phyloP scores from a whole-genome alignment of 2,329 filamentous ascomycete genomes.

The Fusarium sp. region DNA sequence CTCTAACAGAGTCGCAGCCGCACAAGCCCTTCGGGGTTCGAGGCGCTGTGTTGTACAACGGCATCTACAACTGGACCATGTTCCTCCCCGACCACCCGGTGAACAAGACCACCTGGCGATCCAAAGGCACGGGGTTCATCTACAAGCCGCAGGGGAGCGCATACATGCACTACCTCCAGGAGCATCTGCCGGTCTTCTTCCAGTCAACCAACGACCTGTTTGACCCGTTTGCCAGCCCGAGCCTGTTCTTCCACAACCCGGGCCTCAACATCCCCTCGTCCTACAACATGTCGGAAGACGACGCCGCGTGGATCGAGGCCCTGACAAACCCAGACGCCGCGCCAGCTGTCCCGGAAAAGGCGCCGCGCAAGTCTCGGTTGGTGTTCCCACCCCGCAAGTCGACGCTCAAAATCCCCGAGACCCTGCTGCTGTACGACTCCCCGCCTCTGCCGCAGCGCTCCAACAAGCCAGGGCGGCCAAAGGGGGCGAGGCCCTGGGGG shows the following conservation, averaged over 20 bases:
- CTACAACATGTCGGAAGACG: constrained; percentile 54
- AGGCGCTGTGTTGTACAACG: constrained; percentile 68
- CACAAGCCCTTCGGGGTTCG: constrained; percentile 60
- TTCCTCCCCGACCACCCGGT: constrained; percentile 66
- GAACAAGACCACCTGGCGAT: constrained; percentile 47
- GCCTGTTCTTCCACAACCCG: constrained; percentile 68
- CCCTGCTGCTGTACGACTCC: constrained; percentile 61
- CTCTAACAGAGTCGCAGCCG: constrained; percentile 65
- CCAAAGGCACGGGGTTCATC: constrained; percentile 25
- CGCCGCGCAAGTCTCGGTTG: constrained; percentile 57
- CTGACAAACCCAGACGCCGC: constrained; percentile 37
- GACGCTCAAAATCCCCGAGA: constrained; percentile 61
- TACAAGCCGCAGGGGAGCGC: constrained; percentile 45
- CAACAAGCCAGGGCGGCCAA: constrained; percentile 25
- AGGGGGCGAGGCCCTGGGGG: constrained; percentile 39
- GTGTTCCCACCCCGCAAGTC: constrained; percentile 62
- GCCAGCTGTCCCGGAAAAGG: constrained; percentile 28
- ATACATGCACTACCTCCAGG: constrained; percentile 53
- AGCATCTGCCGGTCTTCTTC: constrained; percentile 60
- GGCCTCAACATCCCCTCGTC: constrained; percentile 59
- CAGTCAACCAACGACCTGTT: constrained; percentile 62
- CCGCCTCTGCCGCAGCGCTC: constrained; percentile 33
- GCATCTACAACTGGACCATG: constrained; percentile 74
- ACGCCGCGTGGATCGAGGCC: constrained; percentile 41
- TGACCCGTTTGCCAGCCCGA: constrained; percentile 70